A percentile compares a stretch with the other conserved stretches of the same genome.
Evolutionary conservation across 768 basidiomycete species (phyloP).

Genomic region (Pholiota microspora): DNA sequence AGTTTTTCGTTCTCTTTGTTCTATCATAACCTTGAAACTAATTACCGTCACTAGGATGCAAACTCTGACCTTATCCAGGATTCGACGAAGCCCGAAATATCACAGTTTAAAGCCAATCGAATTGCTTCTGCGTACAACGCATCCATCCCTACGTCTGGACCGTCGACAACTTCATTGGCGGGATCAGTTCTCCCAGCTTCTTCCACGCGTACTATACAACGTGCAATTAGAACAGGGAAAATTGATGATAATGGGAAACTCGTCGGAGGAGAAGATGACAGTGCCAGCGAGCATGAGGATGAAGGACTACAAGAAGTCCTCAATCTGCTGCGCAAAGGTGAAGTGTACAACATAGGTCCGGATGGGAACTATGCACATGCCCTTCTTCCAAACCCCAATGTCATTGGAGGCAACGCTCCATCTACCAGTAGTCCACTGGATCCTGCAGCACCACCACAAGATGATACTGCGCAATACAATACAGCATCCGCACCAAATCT

Average conservation of each 20-base stretch:
- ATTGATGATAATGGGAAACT: conserved; percentile 46
- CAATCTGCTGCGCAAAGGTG: conserved; percentile 48
- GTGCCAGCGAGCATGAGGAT: conserved; percentile 55
- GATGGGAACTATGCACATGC: conserved; percentile 33
- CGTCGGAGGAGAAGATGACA: conserved; percentile 51
- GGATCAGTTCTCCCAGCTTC: conserved; percentile 43
- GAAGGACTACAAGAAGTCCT: conserved; percentile 47
- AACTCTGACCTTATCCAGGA: conserved; percentile 7
- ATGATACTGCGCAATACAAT: conserved; percentile 7
- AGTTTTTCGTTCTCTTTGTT: conserved; percentile 29
- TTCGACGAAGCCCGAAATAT: conserved; percentile 48
- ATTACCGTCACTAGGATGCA: conserved; percentile 8
- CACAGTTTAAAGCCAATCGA: conserved; percentile 63
- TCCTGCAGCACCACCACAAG: neutral
- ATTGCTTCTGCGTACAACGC: conserved; percentile 47
- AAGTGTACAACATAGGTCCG: conserved; percentile 54
- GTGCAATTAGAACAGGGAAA: conserved; percentile 55
- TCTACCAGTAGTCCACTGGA: neutral
- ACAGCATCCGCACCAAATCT: conserved; percentile 20
- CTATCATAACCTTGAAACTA: neutral
- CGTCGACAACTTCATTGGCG: conserved; percentile 34
- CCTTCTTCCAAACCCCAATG: conserved; percentile 15
- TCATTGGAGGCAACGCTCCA: neutral
- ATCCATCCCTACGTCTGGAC: conserved; percentile 23
- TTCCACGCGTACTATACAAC: conserved; percentile 45